phyloP scores from a whole-genome alignment of 2,329 filamentous ascomycete species.

The Aschersonia sp. region DNA sequence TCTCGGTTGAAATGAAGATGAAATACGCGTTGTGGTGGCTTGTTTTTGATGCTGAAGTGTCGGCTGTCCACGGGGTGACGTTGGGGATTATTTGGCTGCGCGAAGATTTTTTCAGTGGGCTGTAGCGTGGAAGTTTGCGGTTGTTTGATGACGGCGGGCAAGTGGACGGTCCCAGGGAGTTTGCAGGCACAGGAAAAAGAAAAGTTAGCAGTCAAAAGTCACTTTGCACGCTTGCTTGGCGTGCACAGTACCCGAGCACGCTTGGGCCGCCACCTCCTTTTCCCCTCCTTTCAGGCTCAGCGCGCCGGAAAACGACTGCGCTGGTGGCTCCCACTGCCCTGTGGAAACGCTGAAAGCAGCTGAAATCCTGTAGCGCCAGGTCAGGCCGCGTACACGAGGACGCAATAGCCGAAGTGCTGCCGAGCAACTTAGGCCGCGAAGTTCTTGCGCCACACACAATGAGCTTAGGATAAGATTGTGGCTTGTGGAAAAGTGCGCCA shows the following conservation, averaged over 20 bases:
- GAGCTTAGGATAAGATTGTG: neutral
- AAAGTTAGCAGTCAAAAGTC: conserved; percentile 2
- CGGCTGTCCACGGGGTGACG: conserved; percentile 37
- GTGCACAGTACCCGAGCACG: conserved; percentile 13
- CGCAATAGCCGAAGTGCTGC: neutral
- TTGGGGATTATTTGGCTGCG: conserved; percentile 39
- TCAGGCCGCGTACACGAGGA: neutral
- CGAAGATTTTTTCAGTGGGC: conserved; percentile 36
- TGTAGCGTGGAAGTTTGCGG: conserved; percentile 14
- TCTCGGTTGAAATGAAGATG: conserved; percentile 35
- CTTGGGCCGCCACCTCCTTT: conserved; percentile 18
- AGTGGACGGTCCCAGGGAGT: conserved; percentile 5
- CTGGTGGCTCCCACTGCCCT: neutral
- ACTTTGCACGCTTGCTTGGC: conserved; percentile 5
- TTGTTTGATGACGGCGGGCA: conserved; percentile 4
- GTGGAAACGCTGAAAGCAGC: neutral
- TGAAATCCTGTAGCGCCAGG: too few species aligned
- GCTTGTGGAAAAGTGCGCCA: neutral
- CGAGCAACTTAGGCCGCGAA: neutral
- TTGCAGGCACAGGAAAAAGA: neutral
- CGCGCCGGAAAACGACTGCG: conserved; percentile 1
- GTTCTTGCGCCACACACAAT: neutral
- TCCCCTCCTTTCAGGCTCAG: conserved; percentile 8
- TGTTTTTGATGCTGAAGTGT: conserved; percentile 39
- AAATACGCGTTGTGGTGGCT: conserved; percentile 31